Base-by-base conservation (phyloP, 1,284 basidiomycete genomes). In the Schizopora paradoxa region DNA sequence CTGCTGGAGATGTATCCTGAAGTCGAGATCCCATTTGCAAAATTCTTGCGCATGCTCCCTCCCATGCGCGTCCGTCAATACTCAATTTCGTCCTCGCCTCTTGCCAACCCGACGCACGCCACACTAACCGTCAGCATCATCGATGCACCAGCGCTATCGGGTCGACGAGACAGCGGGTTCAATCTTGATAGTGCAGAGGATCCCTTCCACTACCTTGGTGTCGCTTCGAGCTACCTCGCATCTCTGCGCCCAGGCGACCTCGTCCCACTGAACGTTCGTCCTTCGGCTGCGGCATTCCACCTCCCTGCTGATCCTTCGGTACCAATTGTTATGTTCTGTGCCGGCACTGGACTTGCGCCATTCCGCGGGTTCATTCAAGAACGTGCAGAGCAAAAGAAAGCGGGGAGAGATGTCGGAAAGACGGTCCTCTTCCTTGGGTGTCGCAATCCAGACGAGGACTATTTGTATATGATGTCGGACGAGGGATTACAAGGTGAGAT, bases 361-460 rank as follows among this genome's bases (percentile, higher is more conserved):
- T 73, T 77, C 68, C 66, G 72, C 33, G 73, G 73, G 1, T 77
- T 77, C 61, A 62, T 77, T 31, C 70, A 74, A 54, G 74, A 77
- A 54, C 68, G 74, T 13, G 72, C 73, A 13, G 58, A 66, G 49
- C 73, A 76, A 59, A 69, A 67, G 56, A 56, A 61, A 38, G 66
- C 69, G 5, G 74, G 74, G 0, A 60, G 73, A 13, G 61, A 66
- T 14, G 67, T 75, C 8, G 71, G 67, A 19, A 60, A 62, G 44
- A 65, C 64, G 23, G 54, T 74, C 25, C 58, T 76, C 35, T 76
- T 74, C 66, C 75, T 73, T 49, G 75, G 74, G 11, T 76, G 73
- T 52, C 62, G 72, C 10, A 58, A 62, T 11, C 68, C 70, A 1
- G 56, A 64, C 4, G 64, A 61, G 43, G 74, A 76, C 54, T 71